Evolutionary conservation across 768 basidiomycete species (phyloP), one percentile per base, ranked within the genome.

Genomic region (Austroboletus eburneus): DNA sequence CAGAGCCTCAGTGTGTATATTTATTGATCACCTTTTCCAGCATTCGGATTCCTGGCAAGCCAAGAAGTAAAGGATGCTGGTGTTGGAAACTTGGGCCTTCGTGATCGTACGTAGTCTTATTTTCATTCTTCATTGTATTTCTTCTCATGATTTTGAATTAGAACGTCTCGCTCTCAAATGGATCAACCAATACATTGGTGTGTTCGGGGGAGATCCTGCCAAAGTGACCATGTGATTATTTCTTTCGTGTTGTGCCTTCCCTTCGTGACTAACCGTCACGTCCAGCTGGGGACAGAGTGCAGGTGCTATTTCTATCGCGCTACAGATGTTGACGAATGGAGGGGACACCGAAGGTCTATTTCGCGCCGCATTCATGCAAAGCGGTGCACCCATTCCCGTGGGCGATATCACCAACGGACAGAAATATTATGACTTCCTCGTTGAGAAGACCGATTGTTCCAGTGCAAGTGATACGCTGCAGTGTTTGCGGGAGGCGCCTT

Each of bases 111-210:
- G 17, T 18, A 29, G 29, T 29, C 5, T 4, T 35, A 35, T 17
- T 17, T 10, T 27, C 7, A 27, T 6, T 12, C 7, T 27, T 12
- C 7, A 6, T 6, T 27, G 27, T 12, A 27, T 6, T 5, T 27
- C 27, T 27, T 27, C 12, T 27, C 7, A 27, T 32, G 4, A 32
- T 32, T 32, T 13, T 32, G 7, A 27, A 32, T 32, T 57, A 72
- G 61, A 62, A 38, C 54, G 65, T 7, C 49, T 64, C 13, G 77
- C 74, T 0, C 57, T 78, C 17, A 51, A 71, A 54, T 79, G 76
- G 83, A 74, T 85, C 0, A 78, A 83, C 51, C 59, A 69, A 14
- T 77, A 85, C 53, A 81, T 85, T 27, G 67, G 53, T 12, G 57
- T 59, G 0, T 86, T 85, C 52, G 83, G 83, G 14, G 82, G 81